Base-by-base conservation (phyloP, 2,329 filamentous ascomycete genomes). In the Trichoderma sp. region DNA sequence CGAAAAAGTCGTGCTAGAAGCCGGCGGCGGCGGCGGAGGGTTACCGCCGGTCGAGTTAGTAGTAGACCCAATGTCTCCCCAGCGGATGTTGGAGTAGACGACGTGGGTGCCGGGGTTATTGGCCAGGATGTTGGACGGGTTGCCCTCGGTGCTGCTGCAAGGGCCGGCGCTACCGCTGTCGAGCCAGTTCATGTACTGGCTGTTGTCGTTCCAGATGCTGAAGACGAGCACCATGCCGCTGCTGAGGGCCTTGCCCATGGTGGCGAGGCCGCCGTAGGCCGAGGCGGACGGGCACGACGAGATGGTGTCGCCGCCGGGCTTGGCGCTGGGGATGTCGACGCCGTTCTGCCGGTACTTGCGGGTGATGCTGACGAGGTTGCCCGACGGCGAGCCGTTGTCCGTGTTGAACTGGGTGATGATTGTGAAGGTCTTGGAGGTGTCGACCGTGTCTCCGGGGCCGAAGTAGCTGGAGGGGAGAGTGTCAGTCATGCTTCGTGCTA, bases 51-150 rank as follows among this genome's bases (percentile, higher is more conserved):
- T 30, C 7, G 55, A 59, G 44, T 19, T 19, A 17, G 59, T 62
- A 12, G 68, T 88, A 19, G 82, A 83, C 5, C 81, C 83, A 70
- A 88, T 83, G 68, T 88, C 83, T n/a, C 85, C 85, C 79, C 83
- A 85, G 70, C 80, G 81, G 69, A 88, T 82, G 70, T 86, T 82
- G 67, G 80, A 82, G 70, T 85, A 88, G 1, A 76, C 80, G 4
- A 88, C 82, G 15, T 77, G 77, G 0, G 85, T 81, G 56, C 77
- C 76, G 0, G 82, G 80, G 69, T 82, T 75, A 15, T 82, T 72
- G 54, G 76, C 73, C 62, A 78, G 66, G 64, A 88, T 83, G 15
- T 78, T 74, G 44, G 74, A 72, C 0, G 85, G 85, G 65, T 80
- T 77, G 0, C 85, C 85, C 69, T 84, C 82, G 0, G 80, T 83